Evolutionary conservation across 768 basidiomycete genomes (phyloP).

Genomic region (Suillus cothurnatus): DNA sequence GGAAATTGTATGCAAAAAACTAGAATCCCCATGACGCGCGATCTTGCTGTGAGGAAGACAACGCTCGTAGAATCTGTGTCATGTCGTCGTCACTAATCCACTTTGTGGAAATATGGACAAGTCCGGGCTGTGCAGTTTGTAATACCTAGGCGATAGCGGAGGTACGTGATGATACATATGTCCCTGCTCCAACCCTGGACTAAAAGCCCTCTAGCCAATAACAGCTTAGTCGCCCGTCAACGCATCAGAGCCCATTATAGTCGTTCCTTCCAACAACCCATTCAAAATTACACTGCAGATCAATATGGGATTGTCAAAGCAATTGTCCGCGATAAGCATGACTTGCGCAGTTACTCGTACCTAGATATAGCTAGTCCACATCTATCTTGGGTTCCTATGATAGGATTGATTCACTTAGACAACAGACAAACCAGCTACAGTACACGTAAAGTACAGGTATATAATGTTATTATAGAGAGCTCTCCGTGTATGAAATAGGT

Average conservation of each 20-base stretch:
- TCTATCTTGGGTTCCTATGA: background rate
- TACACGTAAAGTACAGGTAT: background rate
- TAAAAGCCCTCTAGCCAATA: background rate
- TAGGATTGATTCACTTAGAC: background rate
- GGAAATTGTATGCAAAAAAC: background rate
- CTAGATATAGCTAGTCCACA: background rate
- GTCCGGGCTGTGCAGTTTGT: background rate
- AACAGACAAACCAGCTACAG: background rate
- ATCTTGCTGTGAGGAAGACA: background rate
- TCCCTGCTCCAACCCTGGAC: no score
- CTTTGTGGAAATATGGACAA: background rate
- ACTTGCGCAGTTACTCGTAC: background rate
- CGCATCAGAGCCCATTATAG: no score
- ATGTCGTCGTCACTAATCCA: background rate
- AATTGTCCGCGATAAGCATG: background rate
- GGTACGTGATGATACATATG: background rate
- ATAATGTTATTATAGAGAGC: background rate
- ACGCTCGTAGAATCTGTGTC: background rate
- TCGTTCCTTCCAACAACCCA: background rate
- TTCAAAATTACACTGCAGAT: background rate
- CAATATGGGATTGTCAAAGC: background rate
- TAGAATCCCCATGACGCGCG: slow-evolving; percentile 1
- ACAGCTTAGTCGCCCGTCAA: background rate
- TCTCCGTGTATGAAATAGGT: background rate
- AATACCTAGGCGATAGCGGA: background rate